Evolutionary conservation across 1,284 basidiomycete species (phyloP).

Genomic region (Chondrostereum purpureum): DNA sequence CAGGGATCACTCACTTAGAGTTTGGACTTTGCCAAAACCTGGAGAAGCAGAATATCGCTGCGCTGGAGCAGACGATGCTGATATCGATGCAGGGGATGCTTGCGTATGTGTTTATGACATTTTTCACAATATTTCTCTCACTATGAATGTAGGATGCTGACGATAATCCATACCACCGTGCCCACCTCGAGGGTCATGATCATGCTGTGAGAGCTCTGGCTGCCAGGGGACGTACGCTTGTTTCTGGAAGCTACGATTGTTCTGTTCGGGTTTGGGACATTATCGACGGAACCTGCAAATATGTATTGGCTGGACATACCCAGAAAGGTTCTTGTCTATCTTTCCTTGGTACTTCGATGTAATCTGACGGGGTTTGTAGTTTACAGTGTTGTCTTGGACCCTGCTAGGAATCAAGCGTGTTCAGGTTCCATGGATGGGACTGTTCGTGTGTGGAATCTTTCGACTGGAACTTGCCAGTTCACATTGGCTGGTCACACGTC

Average conservation of each 20-base stretch:
- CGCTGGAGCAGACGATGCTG: slow-evolving; percentile 60
- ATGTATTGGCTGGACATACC: slow-evolving; percentile 79
- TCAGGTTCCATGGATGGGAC: slow-evolving; percentile 97
- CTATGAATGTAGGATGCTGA: slow-evolving; percentile 57
- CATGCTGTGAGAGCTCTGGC: slow-evolving; percentile 91
- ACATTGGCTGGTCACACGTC: slow-evolving; percentile 84
- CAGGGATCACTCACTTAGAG: slow-evolving; percentile 82
- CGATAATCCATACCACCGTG: slow-evolving; percentile 86
- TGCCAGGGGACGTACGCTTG: slow-evolving; percentile 80
- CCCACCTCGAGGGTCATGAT: slow-evolving; percentile 81
- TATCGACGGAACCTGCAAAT: slow-evolving; percentile 78
- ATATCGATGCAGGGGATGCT: slow-evolving; percentile 65
- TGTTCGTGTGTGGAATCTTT: slow-evolving; percentile 87
- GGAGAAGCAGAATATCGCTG: slow-evolving; percentile 74
- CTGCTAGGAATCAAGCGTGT: slow-evolving; percentile 78
- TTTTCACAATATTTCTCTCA: slow-evolving; percentile 6
- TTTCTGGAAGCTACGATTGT: slow-evolving; percentile 94
- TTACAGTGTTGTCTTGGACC: slow-evolving; percentile 86
- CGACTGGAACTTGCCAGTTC: slow-evolving; percentile 73
- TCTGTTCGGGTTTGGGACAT: slow-evolving; percentile 94
- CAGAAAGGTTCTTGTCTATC: slow-evolving; percentile 71
- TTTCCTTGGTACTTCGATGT: slow-evolving; percentile 6
- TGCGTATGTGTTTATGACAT: slow-evolving; percentile 24
- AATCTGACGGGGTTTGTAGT: slow-evolving; percentile 39
- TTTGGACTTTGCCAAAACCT: slow-evolving; percentile 83